phyloP scores from a whole-genome alignment of 2,329 filamentous ascomycete species.

The Talaromyces sp. region DNA sequence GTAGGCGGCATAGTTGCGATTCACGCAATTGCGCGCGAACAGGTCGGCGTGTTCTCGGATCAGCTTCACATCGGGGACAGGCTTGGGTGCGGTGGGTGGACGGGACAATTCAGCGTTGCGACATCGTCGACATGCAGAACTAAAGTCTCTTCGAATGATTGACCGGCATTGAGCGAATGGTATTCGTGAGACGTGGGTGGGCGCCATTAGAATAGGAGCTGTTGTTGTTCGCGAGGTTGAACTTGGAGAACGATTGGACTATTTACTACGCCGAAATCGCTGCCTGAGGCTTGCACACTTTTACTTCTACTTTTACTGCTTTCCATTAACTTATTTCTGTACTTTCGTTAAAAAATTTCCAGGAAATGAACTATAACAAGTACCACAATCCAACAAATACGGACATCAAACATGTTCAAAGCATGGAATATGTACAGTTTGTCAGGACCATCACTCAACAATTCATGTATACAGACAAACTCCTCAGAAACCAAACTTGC shows the following conservation, averaged over 20 bases:
- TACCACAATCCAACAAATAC: not conserved
- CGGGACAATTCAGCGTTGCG: conserved; percentile 8
- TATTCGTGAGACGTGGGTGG: conserved; percentile 2
- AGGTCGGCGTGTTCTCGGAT: conserved; percentile 80
- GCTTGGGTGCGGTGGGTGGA: conserved; percentile 70
- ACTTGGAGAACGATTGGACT: too few species aligned
- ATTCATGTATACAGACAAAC: not conserved
- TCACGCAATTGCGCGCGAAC: conserved; percentile 75
- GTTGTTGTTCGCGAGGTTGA: not conserved
- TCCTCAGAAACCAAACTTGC: conserved; percentile 61
- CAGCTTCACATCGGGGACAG: conserved; percentile 76
- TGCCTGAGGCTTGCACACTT: too few species aligned
- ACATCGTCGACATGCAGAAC: conserved; percentile 5
- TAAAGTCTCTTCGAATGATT: conserved; percentile 9
- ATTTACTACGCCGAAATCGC: too few species aligned
- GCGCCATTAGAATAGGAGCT: not conserved
- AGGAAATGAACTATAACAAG: not conserved
- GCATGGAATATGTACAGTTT: not conserved
- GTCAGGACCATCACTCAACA: not conserved
- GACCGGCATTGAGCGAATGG: not conserved
- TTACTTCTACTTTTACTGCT: too few species aligned
- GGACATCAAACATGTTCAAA: not conserved
- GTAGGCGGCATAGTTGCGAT: conserved; percentile 70
- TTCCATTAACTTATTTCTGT: too few species aligned
- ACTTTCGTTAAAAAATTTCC: too few species aligned